A percentile compares a stretch with the other conserved stretches of the same genome.
phyloP scores from a whole-genome alignment of 1,139 yeast genomes.

The Lodderomyces parapsilosis region DNA sequence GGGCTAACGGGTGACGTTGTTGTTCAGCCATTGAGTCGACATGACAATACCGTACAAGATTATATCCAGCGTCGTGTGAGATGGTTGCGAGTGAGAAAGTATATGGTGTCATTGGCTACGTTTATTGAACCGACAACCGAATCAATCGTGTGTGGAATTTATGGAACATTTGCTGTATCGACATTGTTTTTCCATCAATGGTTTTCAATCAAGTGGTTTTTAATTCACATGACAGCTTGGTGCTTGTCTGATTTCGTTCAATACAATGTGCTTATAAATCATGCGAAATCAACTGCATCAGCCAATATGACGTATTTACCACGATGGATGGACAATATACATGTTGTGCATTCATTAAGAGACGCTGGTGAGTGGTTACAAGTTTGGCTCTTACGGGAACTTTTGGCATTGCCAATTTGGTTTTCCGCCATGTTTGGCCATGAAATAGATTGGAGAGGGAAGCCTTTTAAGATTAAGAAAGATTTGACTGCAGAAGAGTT shows the following conservation, averaged over 20 bases:
- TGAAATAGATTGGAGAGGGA: constrained; percentile 78
- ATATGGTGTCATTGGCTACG: constrained; percentile 86
- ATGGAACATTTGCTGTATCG: constrained; percentile 63
- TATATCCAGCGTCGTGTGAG: constrained; percentile 70
- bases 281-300: constrained; percentile 19
- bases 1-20: constrained; percentile 79
- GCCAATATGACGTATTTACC: constrained; percentile 24
- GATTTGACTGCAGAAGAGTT: constrained; percentile 79
- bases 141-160: constrained; percentile 62
- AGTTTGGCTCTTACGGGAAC: constrained; percentile 68
- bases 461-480: constrained; percentile 67
- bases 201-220: constrained; percentile 38
- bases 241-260: constrained; percentile 61
- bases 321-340: constrained; percentile 24
- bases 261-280: constrained; percentile 43
- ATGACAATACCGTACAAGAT: constrained; percentile 45
- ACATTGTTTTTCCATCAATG: constrained; percentile 37
- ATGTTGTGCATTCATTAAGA: constrained; percentile 2
- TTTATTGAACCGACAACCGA: constrained; percentile 87
- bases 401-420: constrained; percentile 85
- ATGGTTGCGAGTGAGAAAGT: constrained; percentile 87
- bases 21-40: constrained; percentile 66
- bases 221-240: constrained; percentile 64
- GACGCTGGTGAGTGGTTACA: constrained; percentile 25
- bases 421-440: constrained; percentile 75